These are phyloP conservation scores for Mortierella sp. DNA, from an alignment of 371 early-diverging fungal genomes.

Conservation along the genomic window DNA sequence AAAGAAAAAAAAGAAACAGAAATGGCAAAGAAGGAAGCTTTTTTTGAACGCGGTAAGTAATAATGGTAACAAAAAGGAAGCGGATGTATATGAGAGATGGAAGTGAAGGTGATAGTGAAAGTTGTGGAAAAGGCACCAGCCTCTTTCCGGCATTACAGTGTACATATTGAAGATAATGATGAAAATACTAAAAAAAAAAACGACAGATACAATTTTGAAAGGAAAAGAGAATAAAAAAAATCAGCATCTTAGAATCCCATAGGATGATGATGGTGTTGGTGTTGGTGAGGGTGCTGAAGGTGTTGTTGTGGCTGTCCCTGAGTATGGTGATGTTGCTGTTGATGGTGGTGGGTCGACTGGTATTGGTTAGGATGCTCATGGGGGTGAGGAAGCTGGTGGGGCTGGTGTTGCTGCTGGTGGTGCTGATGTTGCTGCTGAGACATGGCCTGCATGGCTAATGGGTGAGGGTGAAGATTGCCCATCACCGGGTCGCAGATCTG, in stretches of 20 bases:
- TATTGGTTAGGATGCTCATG: conserved; percentile 53
- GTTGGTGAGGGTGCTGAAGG: conserved; percentile 28
- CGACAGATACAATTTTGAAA: conserved; percentile 8
- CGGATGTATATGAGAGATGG: neutral
- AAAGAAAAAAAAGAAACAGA: neutral
- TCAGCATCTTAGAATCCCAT: conserved; percentile 40
- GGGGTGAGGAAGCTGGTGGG: conserved; percentile 46
- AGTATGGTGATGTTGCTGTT: conserved; percentile 29
- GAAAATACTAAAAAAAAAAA: neutral
- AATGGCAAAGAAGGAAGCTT: neutral
- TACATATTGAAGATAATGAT: conserved; percentile 14
- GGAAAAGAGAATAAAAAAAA: conserved; percentile 9
- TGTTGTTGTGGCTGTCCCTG: conserved; percentile 25
- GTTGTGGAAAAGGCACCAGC: conserved; percentile 22
- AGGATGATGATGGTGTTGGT: conserved; percentile 45
- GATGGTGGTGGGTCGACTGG: conserved; percentile 19
- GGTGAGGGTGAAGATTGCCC: conserved; percentile 41
- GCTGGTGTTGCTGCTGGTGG: conserved; percentile 1
- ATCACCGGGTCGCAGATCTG: conserved; percentile 48
- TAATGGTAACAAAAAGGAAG: neutral
- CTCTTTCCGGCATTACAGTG: conserved; percentile 28
- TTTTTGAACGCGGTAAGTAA: neutral
- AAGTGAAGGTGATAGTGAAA: neutral
- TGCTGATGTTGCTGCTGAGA: conserved; percentile 34
- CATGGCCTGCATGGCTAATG: conserved; percentile 36